Evolutionary conservation across 148 eudicot species (phyloP).

Genomic region (Vaccinium corymbosum): DNA sequence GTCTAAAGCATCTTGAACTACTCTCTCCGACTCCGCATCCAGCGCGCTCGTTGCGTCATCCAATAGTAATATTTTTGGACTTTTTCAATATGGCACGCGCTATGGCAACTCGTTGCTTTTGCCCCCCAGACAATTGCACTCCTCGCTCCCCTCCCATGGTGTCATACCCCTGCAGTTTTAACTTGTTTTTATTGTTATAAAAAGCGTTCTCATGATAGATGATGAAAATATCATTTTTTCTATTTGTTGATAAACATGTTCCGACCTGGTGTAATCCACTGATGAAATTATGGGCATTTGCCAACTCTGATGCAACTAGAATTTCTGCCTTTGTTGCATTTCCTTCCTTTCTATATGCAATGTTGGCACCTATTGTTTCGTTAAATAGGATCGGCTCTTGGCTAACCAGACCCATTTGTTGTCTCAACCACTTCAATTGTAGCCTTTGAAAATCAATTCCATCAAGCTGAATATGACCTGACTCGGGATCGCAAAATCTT

Average conservation of each 20-base stretch:
- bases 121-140: neutral
- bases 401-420: neutral
- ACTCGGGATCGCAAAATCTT: neutral
- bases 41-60: neutral
- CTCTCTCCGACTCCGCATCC: neutral
- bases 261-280: neutral
- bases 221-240: too few relatives aligned
- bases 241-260: too few relatives aligned
- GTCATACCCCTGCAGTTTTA: neutral
- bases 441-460: neutral
- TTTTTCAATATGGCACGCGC: neutral
- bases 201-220: too few relatives aligned
- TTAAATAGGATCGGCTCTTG: neutral
- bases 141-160: neutral
- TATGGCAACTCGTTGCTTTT: neutral
- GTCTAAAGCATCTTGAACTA: neutral
- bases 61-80: neutral
- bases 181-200: neutral
- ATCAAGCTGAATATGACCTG: neutral
- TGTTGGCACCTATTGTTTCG: neutral
- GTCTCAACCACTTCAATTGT: neutral
- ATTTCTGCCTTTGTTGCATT: neutral
- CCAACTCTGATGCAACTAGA: neutral
- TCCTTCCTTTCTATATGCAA: neutral
- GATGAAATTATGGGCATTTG: neutral